Percentiles rank a stretch among this genome's conserved stretches.
phyloP scores from a whole-genome alignment of 805 yeast genomes.

The Torulaspora franciscae region DNA sequence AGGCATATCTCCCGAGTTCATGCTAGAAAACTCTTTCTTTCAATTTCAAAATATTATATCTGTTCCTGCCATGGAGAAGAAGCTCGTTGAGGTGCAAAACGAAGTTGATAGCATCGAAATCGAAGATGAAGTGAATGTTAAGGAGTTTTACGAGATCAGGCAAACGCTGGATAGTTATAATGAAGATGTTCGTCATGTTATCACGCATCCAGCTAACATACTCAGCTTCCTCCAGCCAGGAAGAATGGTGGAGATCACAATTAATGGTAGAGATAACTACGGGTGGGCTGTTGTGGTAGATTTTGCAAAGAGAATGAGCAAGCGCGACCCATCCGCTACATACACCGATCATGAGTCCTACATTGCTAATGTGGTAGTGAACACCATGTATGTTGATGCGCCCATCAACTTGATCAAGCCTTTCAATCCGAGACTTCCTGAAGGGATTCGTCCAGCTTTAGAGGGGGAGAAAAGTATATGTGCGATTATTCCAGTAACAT shows the following conservation, averaged over 20 bases:
- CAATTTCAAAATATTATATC: slow-evolving; percentile 93
- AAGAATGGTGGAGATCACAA: slow-evolving; percentile 64
- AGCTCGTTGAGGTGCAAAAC: slow-evolving; percentile 50
- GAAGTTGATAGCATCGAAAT: slow-evolving; percentile 48
- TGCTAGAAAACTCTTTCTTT: slow-evolving; percentile 89
- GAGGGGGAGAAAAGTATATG: slow-evolving; percentile 66
- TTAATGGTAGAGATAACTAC: slow-evolving; percentile 55
- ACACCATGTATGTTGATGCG: slow-evolving; percentile 71
- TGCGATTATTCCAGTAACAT: slow-evolving; percentile 79
- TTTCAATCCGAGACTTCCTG: slow-evolving; percentile 71
- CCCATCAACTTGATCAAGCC: slow-evolving; percentile 79
- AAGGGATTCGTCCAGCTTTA: slow-evolving; percentile 81
- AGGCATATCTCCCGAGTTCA: slow-evolving; percentile 96
- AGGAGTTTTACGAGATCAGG: slow-evolving; percentile 77
- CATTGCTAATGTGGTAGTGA: slow-evolving; percentile 77
- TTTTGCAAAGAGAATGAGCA: slow-evolving; percentile 64
- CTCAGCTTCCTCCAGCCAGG: slow-evolving; percentile 86
- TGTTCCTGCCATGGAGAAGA: slow-evolving; percentile 76
- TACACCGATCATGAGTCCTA: slow-evolving; percentile 86
- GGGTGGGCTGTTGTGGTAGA: slow-evolving; percentile 96
- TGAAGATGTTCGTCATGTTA: slow-evolving; percentile 70
- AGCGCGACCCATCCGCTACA: slow-evolving; percentile 51
- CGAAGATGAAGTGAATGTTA: slow-evolving; percentile 69
- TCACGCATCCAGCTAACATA: slow-evolving; percentile 86
- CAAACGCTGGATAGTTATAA: slow-evolving; percentile 66